phyloP scores from a whole-genome alignment of 148 eudicot species.

The Pouteria glomerata region DNA sequence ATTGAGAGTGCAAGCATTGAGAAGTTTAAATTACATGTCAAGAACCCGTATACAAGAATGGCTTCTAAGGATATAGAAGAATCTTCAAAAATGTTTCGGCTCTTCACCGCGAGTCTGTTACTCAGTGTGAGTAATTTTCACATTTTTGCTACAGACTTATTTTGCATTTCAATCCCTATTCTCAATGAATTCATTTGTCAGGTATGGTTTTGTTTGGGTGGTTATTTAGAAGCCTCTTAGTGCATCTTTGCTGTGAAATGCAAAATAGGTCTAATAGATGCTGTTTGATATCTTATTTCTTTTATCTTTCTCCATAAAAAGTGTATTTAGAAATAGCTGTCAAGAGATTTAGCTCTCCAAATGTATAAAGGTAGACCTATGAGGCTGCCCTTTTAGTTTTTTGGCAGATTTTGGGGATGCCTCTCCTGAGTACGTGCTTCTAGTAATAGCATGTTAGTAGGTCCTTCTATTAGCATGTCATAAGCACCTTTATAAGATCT shows the following conservation, averaged over 20 bases:
- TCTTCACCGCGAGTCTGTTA: constrained; percentile 66
- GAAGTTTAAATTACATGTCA: constrained; percentile 59
- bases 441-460: no score
- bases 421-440: neutral
- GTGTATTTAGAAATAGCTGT: neutral
- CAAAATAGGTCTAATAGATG: neutral
- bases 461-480: no score
- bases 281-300: neutral
- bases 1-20: constrained; percentile 65
- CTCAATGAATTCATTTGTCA: neutral
- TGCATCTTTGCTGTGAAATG: neutral
- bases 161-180: constrained; percentile 5
- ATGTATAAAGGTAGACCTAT: no score
- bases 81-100: constrained; percentile 76
- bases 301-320: neutral
- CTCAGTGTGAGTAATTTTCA: constrained; percentile 67
- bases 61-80: constrained; percentile 79
- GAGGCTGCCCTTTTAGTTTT: neutral
- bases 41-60: constrained; percentile 83
- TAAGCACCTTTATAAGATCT: constrained; percentile 6
- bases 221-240: constrained; percentile 2
- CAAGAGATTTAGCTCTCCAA: no score
- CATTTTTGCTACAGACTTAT: neutral
- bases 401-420: neutral
- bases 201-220: constrained; percentile 1